These are phyloP conservation scores for Parmelia sp. DNA, from an alignment of 495 filamentous ascomycete genomes.

Conservation along the genomic window DNA sequence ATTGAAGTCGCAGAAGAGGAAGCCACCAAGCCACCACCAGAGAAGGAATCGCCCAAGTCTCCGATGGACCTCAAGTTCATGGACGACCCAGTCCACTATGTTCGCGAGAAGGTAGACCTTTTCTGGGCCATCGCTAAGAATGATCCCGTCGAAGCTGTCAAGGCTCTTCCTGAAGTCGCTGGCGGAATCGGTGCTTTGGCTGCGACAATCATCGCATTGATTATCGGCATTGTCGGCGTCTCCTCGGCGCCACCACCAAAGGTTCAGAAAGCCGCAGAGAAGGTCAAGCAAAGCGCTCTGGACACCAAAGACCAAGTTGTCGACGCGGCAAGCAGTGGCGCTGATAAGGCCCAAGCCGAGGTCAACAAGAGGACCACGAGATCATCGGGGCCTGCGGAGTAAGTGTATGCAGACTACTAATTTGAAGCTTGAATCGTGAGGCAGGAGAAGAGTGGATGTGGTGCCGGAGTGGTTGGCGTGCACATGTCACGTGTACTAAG, in stretches of 20 bases:
- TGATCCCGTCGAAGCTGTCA: conserved; percentile 83
- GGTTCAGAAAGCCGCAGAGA: conserved; percentile 53
- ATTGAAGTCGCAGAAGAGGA: conserved; percentile 80
- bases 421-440: not conserved
- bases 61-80: conserved; percentile 77
- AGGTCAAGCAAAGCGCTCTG: conserved; percentile 65
- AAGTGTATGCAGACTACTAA: not conserved
- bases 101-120: conserved; percentile 85
- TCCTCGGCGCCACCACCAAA: conserved; percentile 48
- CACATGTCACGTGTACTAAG: not conserved
- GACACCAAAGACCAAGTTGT: conserved; percentile 75
- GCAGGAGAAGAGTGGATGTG: not conserved
- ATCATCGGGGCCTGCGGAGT: conserved; percentile 42
- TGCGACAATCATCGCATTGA: conserved; percentile 60
- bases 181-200: conserved; percentile 66
- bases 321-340: conserved; percentile 59
- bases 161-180: conserved; percentile 86
- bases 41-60: conserved; percentile 52
- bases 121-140: conserved; percentile 80
- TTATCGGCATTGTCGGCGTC: conserved; percentile 52
- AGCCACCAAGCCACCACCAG: conserved; percentile 69
- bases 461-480: not conserved
- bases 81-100: conserved; percentile 83
- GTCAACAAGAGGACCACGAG: conserved; percentile 58
- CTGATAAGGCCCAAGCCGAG: conserved; percentile 44